Evolutionary conservation across 306 rosid species (phyloP), one percentile per base, ranked within the genome.

Genomic region (Mimosa pudica): DNA sequence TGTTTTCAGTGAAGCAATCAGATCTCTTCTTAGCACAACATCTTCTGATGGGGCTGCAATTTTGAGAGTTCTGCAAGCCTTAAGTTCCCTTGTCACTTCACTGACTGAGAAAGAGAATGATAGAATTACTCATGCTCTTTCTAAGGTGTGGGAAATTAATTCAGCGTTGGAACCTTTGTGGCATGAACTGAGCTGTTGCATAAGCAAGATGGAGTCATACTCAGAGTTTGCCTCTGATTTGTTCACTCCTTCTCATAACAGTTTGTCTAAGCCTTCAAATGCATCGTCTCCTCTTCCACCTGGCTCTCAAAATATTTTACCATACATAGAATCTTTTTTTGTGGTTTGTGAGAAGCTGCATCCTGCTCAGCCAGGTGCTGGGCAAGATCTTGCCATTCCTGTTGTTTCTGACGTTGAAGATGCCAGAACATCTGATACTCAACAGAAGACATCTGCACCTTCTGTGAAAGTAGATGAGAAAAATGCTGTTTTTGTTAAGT

Each of bases 321-420:
- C 99, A n/a, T 96, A 91, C 74, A 96, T 96, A 77, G 99, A 96
- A 83, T 96, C 99, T 17, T 96, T 96, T 91, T 96, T 96, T 85
- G 98, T 96, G 77, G 97, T 93, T 70, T 96, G 97, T 87, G 99
- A 96, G 90, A 96, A 96, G 80, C 84, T 96, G 77, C 99, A 89
- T 82, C 98, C 98, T 71, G 84, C 90, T 57, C 94, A 85, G 77
- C 93, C 90, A 30, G 93, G 93, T 84, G 87, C 89, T 71, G 82
- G 82, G 84, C 87, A 86, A 68, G 98, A 90, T 79, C 78, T 88
- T 67, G 80, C 81, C 75, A 70, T 83, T 85, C 85, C 94, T 78
- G 84, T 79, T 62, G 84, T 86, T 66, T 83, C 97, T 68, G 98
- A 93, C 71, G 89, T 86, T 76, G 98, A 91, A 48, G 90, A 90